Percentiles rank a stretch among this genome's conserved stretches.
phyloP scores from a whole-genome alignment of 352 stramenopile genomes.

The Ophiocytium majus region DNA sequence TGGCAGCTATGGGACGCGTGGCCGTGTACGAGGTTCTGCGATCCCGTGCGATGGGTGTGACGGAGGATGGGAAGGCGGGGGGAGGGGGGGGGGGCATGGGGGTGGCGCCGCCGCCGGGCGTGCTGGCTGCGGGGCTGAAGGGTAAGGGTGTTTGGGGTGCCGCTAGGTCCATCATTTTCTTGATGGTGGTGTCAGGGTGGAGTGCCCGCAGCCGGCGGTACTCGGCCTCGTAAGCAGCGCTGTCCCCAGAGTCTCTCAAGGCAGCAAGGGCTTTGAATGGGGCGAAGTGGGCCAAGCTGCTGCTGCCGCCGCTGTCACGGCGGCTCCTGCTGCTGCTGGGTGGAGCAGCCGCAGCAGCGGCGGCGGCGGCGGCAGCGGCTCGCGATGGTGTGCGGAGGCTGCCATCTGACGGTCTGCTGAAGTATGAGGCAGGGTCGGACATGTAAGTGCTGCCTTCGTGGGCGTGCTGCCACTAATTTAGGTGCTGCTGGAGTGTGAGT shows the following conservation, averaged over 20 bases:
- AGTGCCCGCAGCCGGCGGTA: background rate
- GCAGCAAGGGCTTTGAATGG: background rate
- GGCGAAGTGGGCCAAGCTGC: background rate
- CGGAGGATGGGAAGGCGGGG: background rate
- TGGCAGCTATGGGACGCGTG: background rate
- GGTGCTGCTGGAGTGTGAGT: background rate
- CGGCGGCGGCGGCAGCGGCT: no score
- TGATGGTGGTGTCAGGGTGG: background rate
- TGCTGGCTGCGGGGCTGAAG: background rate
- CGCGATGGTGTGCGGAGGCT: background rate
- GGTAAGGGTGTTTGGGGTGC: background rate
- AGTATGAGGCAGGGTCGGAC: background rate
- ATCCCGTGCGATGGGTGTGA: background rate
- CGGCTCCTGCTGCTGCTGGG: background rate
- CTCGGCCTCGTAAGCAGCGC: background rate
- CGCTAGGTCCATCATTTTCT: background rate
- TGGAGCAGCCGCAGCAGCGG: no score
- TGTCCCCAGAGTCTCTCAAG: background rate
- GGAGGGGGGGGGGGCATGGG: no score
- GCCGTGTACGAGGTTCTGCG: background rate
- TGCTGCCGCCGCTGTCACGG: no score
- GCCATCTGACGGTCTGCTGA: background rate
- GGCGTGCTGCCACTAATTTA: background rate
- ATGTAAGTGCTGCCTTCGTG: no score
- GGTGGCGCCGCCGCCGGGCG: no score